Base-by-base conservation (phyloP, 139 green algal genomes). In the Dunaliella primolecta region DNA sequence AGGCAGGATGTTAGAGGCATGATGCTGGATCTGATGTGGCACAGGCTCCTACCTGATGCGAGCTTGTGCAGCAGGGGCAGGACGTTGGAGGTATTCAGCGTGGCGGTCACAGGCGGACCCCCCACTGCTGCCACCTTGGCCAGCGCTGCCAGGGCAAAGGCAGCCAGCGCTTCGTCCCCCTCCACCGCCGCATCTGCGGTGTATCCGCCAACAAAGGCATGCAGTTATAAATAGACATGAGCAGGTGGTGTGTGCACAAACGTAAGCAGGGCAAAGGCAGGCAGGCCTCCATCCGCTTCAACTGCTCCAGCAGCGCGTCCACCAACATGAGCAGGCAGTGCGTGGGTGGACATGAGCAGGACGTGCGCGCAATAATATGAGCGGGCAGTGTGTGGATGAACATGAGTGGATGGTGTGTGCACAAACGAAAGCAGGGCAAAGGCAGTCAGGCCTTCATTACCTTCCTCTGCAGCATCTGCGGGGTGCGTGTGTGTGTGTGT, bases 31-130 rank as follows among this genome's bases (percentile, higher is more conserved):
- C n/a, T n/a, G n/a, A n/a, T n/a, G n/a, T n/a, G n/a, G n/a, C n/a
- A n/a, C n/a, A n/a, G 29, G 21, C 86, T 56, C 76, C 84, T 37
- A 7, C 74, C 72, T 31, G 84, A 70, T 0, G 84, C 82, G 32
- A 91, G 75, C 72, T 84, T 86, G 35, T 81, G 87, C 36, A 91
- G 86, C 37, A 88, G 78, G 70, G 89, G 88, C 57, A 84, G 74
- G n/a, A 82, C 27, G n/a, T 83, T 85, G 85, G 75, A 81, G 33
- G 7, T 56, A 0, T 24, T 24, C 38, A 89, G 35, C 27, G 83
- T 64, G 33, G 35, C 71, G 35, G 37, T 55, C 32, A 87, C 88
- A 27, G 84, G 75, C 3, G 75, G 37, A 0, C 86, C 88, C 34
- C 86, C 88, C 1, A 76, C 24, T 0, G 34, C 46, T 24, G 87